Evolutionary conservation across 1,139 yeast genomes (phyloP).

Genomic region (Geotrichum histeridarum): DNA sequence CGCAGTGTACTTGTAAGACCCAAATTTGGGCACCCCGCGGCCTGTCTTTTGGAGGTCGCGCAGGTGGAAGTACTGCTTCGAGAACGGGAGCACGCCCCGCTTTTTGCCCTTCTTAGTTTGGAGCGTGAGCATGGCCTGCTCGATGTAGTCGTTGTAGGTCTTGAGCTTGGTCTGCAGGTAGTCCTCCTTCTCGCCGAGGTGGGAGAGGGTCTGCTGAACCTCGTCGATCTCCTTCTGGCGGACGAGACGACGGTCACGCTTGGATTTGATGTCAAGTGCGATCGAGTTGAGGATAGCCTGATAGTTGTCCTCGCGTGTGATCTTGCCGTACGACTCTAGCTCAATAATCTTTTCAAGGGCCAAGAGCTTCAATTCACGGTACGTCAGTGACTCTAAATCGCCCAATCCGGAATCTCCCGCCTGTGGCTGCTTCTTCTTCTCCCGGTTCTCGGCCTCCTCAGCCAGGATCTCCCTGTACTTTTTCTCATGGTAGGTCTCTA

Average conservation of each 20-base stretch:
- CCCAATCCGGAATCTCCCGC: constrained; percentile 39
- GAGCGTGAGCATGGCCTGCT: constrained; percentile 55
- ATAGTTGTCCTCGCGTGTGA: constrained; percentile 64
- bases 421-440: constrained; percentile 10
- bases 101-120: constrained; percentile 52
- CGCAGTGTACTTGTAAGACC: constrained; percentile 77
- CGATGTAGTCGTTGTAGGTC: constrained; percentile 68
- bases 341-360: constrained; percentile 74
- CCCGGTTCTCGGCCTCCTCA: constrained; percentile 40
- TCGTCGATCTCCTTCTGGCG: constrained; percentile 59
- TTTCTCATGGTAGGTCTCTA: constrained; percentile 61
- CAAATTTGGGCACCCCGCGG: constrained; percentile 60
- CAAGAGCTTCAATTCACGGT: constrained; percentile 70
- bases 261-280: constrained; percentile 77
- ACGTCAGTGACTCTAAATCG: constrained; percentile 52
- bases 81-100: constrained; percentile 55
- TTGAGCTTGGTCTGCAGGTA: constrained; percentile 57
- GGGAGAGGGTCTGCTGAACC: constrained; percentile 55
- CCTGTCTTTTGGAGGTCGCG: constrained; percentile 66
- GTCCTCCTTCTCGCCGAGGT: constrained; percentile 56
- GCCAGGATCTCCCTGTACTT: constrained; percentile 53
- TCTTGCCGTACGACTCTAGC: constrained; percentile 62
- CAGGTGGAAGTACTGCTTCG: constrained; percentile 74
- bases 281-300: constrained; percentile 79
- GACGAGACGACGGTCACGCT: constrained; percentile 60